Base-by-base conservation (phyloP, 2,329 filamentous ascomycete species). In the Trichoderma sp. region DNA sequence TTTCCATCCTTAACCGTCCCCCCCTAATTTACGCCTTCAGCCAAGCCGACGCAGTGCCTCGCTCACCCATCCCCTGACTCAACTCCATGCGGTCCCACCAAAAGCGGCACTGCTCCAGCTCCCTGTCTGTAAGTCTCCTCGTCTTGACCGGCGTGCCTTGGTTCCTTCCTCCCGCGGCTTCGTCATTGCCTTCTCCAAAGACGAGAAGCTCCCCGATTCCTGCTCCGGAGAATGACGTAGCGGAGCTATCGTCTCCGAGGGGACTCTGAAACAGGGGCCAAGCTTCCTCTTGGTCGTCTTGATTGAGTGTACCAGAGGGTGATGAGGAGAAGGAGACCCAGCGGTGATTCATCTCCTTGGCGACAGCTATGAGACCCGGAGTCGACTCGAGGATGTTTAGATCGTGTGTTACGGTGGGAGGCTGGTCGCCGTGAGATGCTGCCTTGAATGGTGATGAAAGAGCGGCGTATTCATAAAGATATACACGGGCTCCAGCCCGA, bases 141-240 rank as follows among this genome's bases (percentile, higher is more conserved):
- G 85, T 79, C 69, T 83, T 76, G 0, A 84, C 86, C 1, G 85
- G 80, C 3, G 80, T 77, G 1, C 87, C 89, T 12, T 71, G 76
- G 26, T 76, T 77, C 39, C 68, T 65, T 73, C 84, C 75, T 73
- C 81, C 76, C 73, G 82, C 80, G 6, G 80, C 78, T 80, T 91
- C 88, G 74, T 89, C 84, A 74, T 91, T 91, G 3, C 87, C 88
- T 50, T 83, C 76, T 2, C 88, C 89, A 78, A 91, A 91, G 3
- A 91, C 82, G 75, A 88, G 80, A 50, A 88, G 75, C 72, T 74
- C 75, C 0, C 82, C 84, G 13, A 77, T 76, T n/a, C 74, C 71
- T 8, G 34, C 74, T 32, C 39, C 65, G 36, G 47, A 63, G 15
- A 30, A 53, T 32, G 36, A 62, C 15, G 85, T 82, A 0, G 28